Percentiles rank a stretch among this genome's conserved stretches.
phyloP scores from a whole-genome alignment of 2,329 filamentous ascomycete genomes.

The Pyricularia pennisetigena region DNA sequence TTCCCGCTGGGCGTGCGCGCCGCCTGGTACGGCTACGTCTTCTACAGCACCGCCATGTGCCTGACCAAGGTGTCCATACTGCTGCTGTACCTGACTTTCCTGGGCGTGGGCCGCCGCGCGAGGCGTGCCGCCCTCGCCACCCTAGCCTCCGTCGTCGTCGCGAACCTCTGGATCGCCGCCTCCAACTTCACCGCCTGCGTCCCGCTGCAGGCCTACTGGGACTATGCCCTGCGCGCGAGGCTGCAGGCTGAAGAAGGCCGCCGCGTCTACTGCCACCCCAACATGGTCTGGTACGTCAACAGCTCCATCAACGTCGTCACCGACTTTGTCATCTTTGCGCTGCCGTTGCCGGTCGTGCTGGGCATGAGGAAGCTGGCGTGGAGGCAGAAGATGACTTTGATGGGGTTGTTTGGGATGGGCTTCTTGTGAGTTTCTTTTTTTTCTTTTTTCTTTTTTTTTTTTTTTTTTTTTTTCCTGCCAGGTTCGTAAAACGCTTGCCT shows the following conservation, averaged over 20 bases:
- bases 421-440: conserved; percentile 25
- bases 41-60: conserved; percentile 17
- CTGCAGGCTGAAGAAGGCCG: background rate
- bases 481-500: background rate
- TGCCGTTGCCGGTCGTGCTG: conserved; percentile 10
- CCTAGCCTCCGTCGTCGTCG: conserved; percentile 14
- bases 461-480: background rate
- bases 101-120: conserved; percentile 16
- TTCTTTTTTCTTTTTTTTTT: background rate
- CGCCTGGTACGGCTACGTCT: conserved; percentile 17
- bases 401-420: conserved; percentile 35
- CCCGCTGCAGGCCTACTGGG: conserved; percentile 20
- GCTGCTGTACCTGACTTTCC: conserved; percentile 18
- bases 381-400: conserved; percentile 30
- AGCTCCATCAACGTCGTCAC: conserved; percentile 41
- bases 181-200: conserved; percentile 19
- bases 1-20: conserved; percentile 6
- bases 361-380: conserved; percentile 8
- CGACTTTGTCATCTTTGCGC: conserved; percentile 40
- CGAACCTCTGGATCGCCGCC: conserved; percentile 16
- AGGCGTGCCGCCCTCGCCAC: conserved; percentile 18
- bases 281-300: conserved; percentile 9
- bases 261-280: conserved; percentile 6
- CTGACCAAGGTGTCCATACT: conserved; percentile 19
- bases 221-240: conserved; percentile 7